Evolutionary conservation across 2,329 filamentous ascomycete genomes (phyloP), one percentile per base, ranked within the genome.

Genomic region (Ascochyta rabiei): DNA sequence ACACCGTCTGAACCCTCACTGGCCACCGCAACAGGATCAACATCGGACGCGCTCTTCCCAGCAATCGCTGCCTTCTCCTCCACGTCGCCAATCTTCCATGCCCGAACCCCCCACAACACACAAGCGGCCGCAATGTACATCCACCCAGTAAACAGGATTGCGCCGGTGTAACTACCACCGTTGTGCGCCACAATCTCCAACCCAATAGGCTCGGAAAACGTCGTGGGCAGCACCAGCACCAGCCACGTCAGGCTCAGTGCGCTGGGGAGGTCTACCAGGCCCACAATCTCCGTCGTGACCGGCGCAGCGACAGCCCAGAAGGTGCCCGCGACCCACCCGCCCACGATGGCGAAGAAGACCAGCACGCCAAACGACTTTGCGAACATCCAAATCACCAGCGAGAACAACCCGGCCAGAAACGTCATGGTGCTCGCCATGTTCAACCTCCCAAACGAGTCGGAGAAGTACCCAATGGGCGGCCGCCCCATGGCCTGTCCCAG

Each of bases 161-260:
- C 81, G 12, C 82, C 80, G 0, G 84, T 76, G 61, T 86, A 88
- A 15, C 71, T 77, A 24, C 78, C 75, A 0, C 77, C 78, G n/a
- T 78, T 78, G 2, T 74, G 72, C 2, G 72, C 72, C 31, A 83
- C 78, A 51, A 86, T 79, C 59, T 83, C 76, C 10, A 86, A 72
- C 0, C 79, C 84, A 56, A 86, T 85, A 0, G 82, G 76, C 59
- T 84, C 82, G 2, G 79, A 80, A 57, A 83, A 91, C 0, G 88
- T 90, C 12, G 84, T 84, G 0, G 90, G 90, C 9, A 91, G 70
- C 5, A 88, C 84, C 15, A 93, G 80, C 6, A 86, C 79, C 23
- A 93, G 68, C 90, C 90, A 93, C 18, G 86, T 82, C 16, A 93
- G 80, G 48, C 85, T 89, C 34, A 93, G 74, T 63, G 84, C 85